Percentiles rank a stretch among this genome's conserved stretches.
Evolutionary conservation across 768 basidiomycete genomes (phyloP).

Genomic region (Kwoniella europaea): DNA sequence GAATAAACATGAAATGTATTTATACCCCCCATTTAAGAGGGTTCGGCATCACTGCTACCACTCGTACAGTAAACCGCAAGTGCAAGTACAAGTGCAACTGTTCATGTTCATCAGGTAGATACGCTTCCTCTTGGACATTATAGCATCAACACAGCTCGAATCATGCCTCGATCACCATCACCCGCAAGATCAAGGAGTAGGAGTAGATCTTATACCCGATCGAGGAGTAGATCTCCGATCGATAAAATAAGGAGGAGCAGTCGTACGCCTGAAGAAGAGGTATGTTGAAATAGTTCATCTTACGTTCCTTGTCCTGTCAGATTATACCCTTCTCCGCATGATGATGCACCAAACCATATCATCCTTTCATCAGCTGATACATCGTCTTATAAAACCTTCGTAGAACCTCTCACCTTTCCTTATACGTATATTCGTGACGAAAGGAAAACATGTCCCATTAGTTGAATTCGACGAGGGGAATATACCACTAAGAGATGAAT

Average conservation of each 20-base stretch:
- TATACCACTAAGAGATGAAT: conserved; percentile 49
- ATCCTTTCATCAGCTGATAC: neutral
- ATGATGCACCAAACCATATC: no score
- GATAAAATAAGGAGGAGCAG: conserved; percentile 5
- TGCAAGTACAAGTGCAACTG: no score
- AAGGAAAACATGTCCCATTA: conserved; percentile 47
- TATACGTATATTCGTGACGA: conserved; percentile 46
- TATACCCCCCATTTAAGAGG: neutral
- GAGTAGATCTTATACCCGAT: conserved; percentile 6
- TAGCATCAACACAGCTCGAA: neutral
- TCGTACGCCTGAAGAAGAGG: conserved; percentile 15
- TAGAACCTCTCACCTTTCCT: conserved; percentile 39
- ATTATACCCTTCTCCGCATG: no score
- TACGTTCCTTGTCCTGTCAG: neutral
- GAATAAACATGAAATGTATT: conserved; percentile 2
- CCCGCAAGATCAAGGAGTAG: conserved; percentile 4
- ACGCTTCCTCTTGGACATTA: neutral
- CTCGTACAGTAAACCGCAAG: no score
- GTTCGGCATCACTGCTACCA: no score
- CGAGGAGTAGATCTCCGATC: conserved; percentile 26
- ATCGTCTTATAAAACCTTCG: conserved; percentile 1
- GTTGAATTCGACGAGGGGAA: conserved; percentile 49
- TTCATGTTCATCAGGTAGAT: no score
- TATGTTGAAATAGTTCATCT: neutral
- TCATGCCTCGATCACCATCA: conserved; percentile 9